Conservation (phyloP, 495 filamentous ascomycete genomes). For the Penicillium psychrofluorescens region DNA sequence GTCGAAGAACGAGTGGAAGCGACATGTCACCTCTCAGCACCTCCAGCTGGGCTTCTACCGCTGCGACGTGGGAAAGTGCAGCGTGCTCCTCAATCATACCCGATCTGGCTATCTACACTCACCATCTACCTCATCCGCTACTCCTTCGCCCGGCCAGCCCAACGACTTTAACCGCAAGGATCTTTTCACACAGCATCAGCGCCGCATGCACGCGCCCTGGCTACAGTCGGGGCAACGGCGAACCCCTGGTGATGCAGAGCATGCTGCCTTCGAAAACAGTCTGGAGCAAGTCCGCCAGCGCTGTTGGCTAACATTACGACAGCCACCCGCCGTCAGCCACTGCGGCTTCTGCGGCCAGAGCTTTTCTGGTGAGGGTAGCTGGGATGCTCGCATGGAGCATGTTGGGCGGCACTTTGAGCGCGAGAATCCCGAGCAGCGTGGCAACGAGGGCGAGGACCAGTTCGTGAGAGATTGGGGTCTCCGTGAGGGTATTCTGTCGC, state of each 20-base stretch:
- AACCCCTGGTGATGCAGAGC: slow-evolving; percentile 30
- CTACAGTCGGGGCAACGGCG: slow-evolving; percentile 15
- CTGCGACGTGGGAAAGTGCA: slow-evolving; percentile 64
- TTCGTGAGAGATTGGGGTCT: slow-evolving; percentile 46
- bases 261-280: slow-evolving; percentile 14
- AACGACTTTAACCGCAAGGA: slow-evolving; percentile 91
- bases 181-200: slow-evolving; percentile 84
- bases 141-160: slow-evolving; percentile 9
- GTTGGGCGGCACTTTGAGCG: slow-evolving; percentile 75
- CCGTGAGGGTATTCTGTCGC: slow-evolving; percentile 33
- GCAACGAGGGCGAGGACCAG: slow-evolving; percentile 34
- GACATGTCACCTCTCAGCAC: slow-evolving; percentile 79
- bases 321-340: slow-evolving; percentile 50
- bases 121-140: slow-evolving; percentile 4
- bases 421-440: slow-evolving; percentile 13
- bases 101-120: background rate
- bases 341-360: slow-evolving; percentile 60
- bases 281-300: slow-evolving; percentile 32
- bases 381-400: slow-evolving; percentile 88
- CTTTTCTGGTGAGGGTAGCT: slow-evolving; percentile 59
- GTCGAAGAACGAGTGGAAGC: slow-evolving; percentile 96
- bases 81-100: slow-evolving; percentile 10
- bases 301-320: slow-evolving; percentile 54
- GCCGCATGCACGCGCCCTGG: slow-evolving; percentile 78
- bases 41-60: slow-evolving; percentile 71